These are phyloP conservation scores for Coniella lustricola DNA, from an alignment of 2,329 filamentous ascomycete genomes.

Conservation along the genomic window DNA sequence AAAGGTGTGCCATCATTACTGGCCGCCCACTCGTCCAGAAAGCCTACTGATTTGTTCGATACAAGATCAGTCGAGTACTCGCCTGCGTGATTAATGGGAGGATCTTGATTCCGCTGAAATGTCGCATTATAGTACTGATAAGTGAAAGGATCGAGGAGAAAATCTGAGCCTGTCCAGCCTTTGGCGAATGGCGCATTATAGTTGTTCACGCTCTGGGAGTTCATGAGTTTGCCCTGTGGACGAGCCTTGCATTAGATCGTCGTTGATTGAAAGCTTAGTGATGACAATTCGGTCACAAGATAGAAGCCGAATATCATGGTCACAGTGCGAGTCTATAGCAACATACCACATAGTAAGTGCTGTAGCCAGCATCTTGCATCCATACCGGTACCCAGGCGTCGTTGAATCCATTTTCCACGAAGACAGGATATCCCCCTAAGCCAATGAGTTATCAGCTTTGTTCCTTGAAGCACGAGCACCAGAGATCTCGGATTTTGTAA, in stretches of 20 bases:
- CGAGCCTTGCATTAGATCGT: no score
- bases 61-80: conserved; percentile 1
- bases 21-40: conserved; percentile 1
- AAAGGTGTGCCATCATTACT: conserved; percentile 40
- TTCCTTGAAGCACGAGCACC: not conserved
- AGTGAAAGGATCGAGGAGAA: not conserved
- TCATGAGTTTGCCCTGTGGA: not conserved
- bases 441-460: not conserved
- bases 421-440: conserved; percentile 57
- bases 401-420: conserved; percentile 57
- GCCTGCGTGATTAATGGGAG: not conserved
- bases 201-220: not conserved
- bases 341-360: conserved; percentile 55
- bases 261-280: no score
- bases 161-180: not conserved
- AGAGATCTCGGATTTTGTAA: conserved; percentile 16
- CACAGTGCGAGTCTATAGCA: no score
- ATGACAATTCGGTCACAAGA: no score
- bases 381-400: conserved; percentile 62
- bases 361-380: conserved; percentile 60
- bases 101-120: not conserved
- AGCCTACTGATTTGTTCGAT: not conserved
- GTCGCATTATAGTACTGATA: not conserved
- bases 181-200: not conserved
- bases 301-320: no score